phyloP scores from a whole-genome alignment of 148 eudicot genomes.

The Rheum nobile region DNA sequence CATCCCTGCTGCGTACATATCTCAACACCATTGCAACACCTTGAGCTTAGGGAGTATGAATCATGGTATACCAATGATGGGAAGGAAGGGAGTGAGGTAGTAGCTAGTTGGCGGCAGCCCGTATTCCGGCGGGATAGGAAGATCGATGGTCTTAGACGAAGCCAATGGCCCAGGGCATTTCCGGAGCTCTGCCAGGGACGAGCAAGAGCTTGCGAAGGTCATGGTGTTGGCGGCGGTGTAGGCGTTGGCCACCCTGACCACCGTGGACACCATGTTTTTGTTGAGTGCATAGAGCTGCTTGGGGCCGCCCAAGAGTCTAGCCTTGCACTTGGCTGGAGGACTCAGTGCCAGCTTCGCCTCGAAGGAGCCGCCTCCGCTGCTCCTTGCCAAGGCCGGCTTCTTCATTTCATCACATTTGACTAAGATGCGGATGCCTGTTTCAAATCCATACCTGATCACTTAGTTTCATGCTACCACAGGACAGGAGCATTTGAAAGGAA shows the following conservation, averaged over 20 bases:
- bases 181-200: constrained; percentile 9
- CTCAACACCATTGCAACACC: too few relatives aligned
- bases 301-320: constrained; percentile 56
- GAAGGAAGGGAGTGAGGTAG: constrained; percentile 40
- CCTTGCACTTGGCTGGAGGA: constrained; percentile 29
- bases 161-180: constrained; percentile 22
- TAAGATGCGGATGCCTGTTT: constrained; percentile 38
- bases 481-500: too few relatives aligned
- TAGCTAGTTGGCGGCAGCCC: constrained; percentile 67
- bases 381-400: constrained; percentile 33
- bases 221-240: constrained; percentile 35
- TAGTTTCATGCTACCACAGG: too few relatives aligned
- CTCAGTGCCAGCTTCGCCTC: constrained; percentile 33
- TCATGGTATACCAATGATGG: constrained; percentile 79
- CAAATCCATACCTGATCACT: not conserved
- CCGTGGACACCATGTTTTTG: constrained; percentile 22
- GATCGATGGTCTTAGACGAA: constrained; percentile 55
- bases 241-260: constrained; percentile 14
- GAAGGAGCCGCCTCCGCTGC: constrained; percentile 41
- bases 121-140: constrained; percentile 63
- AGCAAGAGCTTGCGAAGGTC: constrained; percentile 44
- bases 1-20: too few relatives aligned
- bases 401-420: constrained; percentile 60
- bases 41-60: too few relatives aligned
- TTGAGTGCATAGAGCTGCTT: constrained; percentile 31